Evolutionary conservation across 108 stramenopile genomes (phyloP).

Genomic region (Nitzschia sp.): DNA sequence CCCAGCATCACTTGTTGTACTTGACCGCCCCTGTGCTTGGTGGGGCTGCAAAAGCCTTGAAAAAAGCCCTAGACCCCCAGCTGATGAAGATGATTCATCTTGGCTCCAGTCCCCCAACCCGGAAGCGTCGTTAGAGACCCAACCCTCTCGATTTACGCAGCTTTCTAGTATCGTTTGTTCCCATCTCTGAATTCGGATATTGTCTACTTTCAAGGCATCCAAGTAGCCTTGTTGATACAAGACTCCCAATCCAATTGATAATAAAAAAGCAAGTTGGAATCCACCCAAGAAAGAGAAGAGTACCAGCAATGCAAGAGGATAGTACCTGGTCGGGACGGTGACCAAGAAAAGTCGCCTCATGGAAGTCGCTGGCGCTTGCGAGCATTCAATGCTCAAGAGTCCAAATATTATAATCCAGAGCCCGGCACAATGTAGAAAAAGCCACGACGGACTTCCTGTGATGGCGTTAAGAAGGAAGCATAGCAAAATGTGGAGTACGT

Average conservation of each 20-base stretch:
- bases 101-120: conserved; percentile 52
- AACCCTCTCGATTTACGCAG: conserved; percentile 36
- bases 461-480: conserved; percentile 46
- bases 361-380: conserved; percentile 58
- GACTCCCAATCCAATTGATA: conserved; percentile 80
- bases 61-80: conserved; percentile 8
- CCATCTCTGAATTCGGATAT: conserved; percentile 38
- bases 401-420: conserved; percentile 77
- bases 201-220: conserved; percentile 33
- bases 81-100: not conserved
- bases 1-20: not conserved
- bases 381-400: conserved; percentile 74
- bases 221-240: conserved; percentile 52
- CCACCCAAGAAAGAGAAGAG: conserved; percentile 73
- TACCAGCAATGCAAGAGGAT: conserved; percentile 67
- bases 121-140: conserved; percentile 34
- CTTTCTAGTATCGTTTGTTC: conserved; percentile 41
- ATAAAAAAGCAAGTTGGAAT: conserved; percentile 42
- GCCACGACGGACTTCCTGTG: conserved; percentile 35
- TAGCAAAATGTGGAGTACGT: conserved; percentile 47
- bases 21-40: not conserved
- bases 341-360: conserved; percentile 67
- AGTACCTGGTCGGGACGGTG: conserved; percentile 64
- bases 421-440: conserved; percentile 46
- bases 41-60: not conserved